Base-by-base conservation (phyloP, 495 filamentous ascomycete species). In the Penicillium soppii region DNA sequence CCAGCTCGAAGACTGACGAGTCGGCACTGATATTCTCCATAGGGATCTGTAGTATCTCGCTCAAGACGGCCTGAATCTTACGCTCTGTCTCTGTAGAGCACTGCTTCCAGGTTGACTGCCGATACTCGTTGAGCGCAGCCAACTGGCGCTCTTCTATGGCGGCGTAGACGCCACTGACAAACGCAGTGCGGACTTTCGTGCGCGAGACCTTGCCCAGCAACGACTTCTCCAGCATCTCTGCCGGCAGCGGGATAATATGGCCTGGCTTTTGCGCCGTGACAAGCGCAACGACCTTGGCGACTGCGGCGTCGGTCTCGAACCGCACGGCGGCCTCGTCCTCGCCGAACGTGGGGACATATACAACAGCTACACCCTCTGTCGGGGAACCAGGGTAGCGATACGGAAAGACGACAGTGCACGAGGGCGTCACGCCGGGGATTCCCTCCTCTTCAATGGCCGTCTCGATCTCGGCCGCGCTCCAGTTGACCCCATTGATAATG, bases 401-500 rank as follows among this genome's bases (percentile, higher is more conserved):
- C 0, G 66, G 42, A 53, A 78, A 72, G 47, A 40, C 26, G 0
- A 61, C 54, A 7, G 49, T 49, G 42, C 42, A 66, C 1, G 53
- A 52, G 10, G 57, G 64, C 2, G 54, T 57, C 10, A 63, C 12
- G 1, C 62, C 67, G 7, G 57, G 48, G 25, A 75, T 53, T 0
- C 32, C 15, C 7, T 61, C 70, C 7, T 67, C 47, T 20, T 80
- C 74, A 10, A 82, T 53, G 0, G 70, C 66, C 4, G 44, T 32
- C 41, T 80, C 67, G 1, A 82, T 59, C 9, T 73, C 72, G 12
- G 7, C 19, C 10, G 35, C 16, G 7, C 50, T 26, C 30, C 62
- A 66, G 9, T 81, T 82, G 43, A 78, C 68, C 0, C 76, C 72
- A 48, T 82, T 81, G 57, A 81, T 70, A 42, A 54, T 80, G 48